These are phyloP conservation scores for Salix arbutifolia DNA, from an alignment of 345 rosid genomes.

Conservation along the genomic window DNA sequence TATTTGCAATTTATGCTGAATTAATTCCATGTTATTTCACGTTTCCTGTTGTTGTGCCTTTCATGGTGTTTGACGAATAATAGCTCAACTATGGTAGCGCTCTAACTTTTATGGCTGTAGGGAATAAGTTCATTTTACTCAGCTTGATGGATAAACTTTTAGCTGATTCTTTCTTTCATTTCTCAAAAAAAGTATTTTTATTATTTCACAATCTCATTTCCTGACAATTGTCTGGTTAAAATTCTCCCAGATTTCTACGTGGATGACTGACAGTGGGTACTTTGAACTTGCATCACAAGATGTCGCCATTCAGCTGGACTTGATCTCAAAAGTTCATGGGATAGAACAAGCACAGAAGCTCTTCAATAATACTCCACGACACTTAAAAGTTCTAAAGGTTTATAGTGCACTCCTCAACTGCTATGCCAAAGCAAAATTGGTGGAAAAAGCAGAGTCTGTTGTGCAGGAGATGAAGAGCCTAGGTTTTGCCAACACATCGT, in stretches of 20 bases:
- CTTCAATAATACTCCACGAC: constrained; percentile 24
- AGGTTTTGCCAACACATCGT: constrained; percentile 10
- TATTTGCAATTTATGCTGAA: not conserved
- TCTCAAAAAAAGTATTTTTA: not conserved
- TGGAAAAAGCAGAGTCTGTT: constrained; percentile 39
- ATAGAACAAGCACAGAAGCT: constrained; percentile 34
- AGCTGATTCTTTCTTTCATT: not conserved
- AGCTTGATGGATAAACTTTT: not conserved
- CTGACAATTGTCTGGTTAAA: not conserved
- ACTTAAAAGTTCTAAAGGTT: constrained; percentile 10
- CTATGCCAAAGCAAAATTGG: constrained; percentile 21
- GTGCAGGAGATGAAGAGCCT: constrained; percentile 34
- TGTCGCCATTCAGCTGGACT: constrained; percentile 36
- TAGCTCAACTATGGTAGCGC: not conserved
- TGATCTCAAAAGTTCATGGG: constrained; percentile 35
- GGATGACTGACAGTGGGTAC: constrained; percentile 41
- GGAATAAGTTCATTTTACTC: not conserved
- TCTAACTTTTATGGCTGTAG: not conserved
- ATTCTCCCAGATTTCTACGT: constrained; percentile 31
- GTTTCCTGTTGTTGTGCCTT: not conserved
- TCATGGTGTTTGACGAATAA: not conserved
- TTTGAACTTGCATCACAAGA: constrained; percentile 11
- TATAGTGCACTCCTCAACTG: constrained; percentile 43
- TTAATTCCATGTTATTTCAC: not conserved
- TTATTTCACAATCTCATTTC: not conserved